These are phyloP conservation scores for Anisodus tanguticus DNA, from an alignment of 257 asterid species.

Conservation along the genomic window DNA sequence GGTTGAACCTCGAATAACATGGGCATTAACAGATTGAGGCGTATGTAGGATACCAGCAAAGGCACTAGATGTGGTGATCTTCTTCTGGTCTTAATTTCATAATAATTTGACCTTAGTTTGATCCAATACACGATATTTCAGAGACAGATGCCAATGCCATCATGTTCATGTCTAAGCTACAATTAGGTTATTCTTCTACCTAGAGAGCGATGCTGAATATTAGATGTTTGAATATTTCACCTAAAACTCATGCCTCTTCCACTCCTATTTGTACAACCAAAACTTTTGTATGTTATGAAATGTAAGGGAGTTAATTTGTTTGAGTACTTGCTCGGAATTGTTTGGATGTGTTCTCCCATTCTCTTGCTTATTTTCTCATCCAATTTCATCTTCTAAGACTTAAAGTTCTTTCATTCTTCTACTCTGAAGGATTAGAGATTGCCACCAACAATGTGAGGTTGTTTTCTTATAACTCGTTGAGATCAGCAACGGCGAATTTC, in stretches of 20 bases:
- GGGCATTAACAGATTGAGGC: background rate
- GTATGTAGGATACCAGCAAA: background rate
- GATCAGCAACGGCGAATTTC: slow-evolving; percentile 72
- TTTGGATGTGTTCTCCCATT: background rate
- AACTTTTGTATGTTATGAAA: background rate
- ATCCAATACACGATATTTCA: background rate
- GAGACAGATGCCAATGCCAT: background rate
- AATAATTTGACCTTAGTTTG: background rate
- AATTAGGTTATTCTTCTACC: background rate
- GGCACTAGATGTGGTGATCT: background rate
- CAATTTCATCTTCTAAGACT: background rate
- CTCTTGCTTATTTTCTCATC: background rate
- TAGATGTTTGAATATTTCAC: background rate
- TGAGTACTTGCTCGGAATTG: slow-evolving; percentile 9
- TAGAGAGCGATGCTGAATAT: background rate
- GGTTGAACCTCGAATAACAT: background rate
- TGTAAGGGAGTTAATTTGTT: background rate
- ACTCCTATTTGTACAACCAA: background rate
- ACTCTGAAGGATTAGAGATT: slow-evolving; percentile 46
- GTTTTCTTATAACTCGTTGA: slow-evolving; percentile 58
- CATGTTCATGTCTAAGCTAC: background rate
- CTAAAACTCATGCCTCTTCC: background rate
- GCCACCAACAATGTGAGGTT: slow-evolving; percentile 59
- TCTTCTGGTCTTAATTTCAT: background rate
- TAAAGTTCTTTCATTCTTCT: background rate